Percentiles rank a stretch among this genome's conserved stretches.
Evolutionary conservation across 2,329 filamentous ascomycete species (phyloP).

Genomic region (Pseudocercospora fijiensis): DNA sequence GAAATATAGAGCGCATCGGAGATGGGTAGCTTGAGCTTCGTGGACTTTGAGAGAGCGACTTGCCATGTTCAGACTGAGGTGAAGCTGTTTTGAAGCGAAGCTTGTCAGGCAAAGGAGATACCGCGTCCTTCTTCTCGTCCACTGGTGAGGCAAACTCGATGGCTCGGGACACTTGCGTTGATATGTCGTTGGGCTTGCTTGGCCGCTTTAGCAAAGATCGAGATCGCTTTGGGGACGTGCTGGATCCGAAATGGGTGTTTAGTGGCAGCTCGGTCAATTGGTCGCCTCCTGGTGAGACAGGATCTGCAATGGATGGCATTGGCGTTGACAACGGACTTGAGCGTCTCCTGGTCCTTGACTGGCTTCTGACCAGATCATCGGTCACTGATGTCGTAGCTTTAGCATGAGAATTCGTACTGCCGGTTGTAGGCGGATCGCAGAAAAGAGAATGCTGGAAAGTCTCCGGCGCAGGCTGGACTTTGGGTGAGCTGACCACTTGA

Average conservation of each 20-base stretch:
- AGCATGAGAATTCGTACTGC: constrained; percentile 3
- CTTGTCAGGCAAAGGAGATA: constrained; percentile 31
- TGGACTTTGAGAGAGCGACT: constrained; percentile 4
- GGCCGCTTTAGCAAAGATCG: constrained; percentile 21
- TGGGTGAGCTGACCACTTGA: constrained; percentile 26
- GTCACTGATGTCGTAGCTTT: constrained; percentile 2
- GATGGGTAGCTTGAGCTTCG: constrained; percentile 29
- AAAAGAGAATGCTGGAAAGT: constrained; percentile 36
- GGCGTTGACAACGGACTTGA: constrained; percentile 20
- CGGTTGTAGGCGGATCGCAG: constrained; percentile 26
- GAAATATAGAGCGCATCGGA: constrained; percentile 70
- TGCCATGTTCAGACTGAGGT: constrained; percentile 6
- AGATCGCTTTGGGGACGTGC: constrained; percentile 19
- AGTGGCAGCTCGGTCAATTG: constrained; percentile 30
- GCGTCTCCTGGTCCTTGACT: constrained; percentile 23
- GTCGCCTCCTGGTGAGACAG: constrained; percentile 24
- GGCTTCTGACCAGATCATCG: constrained; percentile 17
- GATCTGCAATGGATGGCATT: constrained; percentile 7
- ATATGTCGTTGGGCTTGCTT: constrained; percentile 13
- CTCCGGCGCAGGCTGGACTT: constrained; percentile 22
- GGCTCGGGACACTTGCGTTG: background rate
- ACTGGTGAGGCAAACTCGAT: constrained; percentile 18
- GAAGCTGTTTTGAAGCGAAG: constrained; percentile 23
- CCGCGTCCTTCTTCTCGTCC: constrained; percentile 24
- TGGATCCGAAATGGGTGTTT: constrained; percentile 28